Base-by-base conservation (phyloP, 1,139 yeast genomes). In the Komagataea norvegica region DNA sequence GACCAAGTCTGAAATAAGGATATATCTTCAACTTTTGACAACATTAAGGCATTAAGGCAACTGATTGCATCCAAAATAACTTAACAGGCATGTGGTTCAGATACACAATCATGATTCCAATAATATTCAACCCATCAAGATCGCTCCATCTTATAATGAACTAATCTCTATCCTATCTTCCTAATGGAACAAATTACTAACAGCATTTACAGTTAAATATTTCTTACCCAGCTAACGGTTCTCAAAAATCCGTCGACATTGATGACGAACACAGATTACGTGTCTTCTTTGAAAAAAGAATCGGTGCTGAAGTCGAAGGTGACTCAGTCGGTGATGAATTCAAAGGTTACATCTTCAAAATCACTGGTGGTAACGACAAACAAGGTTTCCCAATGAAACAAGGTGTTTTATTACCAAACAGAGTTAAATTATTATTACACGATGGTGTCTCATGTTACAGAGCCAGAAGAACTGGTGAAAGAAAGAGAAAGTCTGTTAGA, bases 311-410 rank as follows among this genome's bases (percentile, higher is more conserved):
- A 75, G 95, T 89, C 65, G 95, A 87, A 66, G 98, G 96, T 72
- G 98, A 89, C 75, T 72, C 86, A 56, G 83, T 91, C 62, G 94
- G 95, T 65, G 97, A 91, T 62, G 96, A 88, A 74, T 88, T 88
- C 91, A 88, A 88, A 75, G 98, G 97, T 65, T 89, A 89, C 88
- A 73, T 87, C 67, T 88, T 89, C 85, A 91, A 80, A 79, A 88
- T 89, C 71, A 76, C 96, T 61, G 98, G 97, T 67, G 97, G 97
- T 82, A 91, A 89, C 83, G 97, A 89, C 78, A 91, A 91, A 77
- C 98, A 91, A 79, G 98, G 97, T 78, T 91, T 91, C 95, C 96
- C 98, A 75, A 89, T 91, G 97, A 89, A 88, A 74, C 97, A 91
- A 77, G 96, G 96, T 81, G 97, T 91, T 57, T 79, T 91, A 82